Conservation (phyloP, 2,329 filamentous ascomycete species). For the Pestalotiopsis sp. region DNA sequence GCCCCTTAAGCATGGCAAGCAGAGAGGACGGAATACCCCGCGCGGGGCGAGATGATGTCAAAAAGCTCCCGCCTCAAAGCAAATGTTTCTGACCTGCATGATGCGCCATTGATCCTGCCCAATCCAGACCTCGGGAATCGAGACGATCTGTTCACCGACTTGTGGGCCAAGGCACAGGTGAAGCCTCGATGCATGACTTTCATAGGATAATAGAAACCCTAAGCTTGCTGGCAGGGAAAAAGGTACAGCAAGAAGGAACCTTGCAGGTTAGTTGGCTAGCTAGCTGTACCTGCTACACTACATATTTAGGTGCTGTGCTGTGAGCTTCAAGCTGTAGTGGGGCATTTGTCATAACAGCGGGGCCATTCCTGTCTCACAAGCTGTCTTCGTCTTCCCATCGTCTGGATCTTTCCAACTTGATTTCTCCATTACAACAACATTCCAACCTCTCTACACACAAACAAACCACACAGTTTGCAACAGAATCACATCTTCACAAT, state of each 20-base stretch:
- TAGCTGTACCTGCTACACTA: too few species aligned
- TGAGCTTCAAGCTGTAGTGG: not conserved
- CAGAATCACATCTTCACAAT: not conserved
- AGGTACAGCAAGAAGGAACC: not conserved
- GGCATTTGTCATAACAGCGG: not conserved
- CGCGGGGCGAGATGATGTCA: not conserved
- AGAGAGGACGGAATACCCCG: not conserved
- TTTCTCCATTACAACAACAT: not conserved
- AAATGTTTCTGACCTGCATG: not conserved
- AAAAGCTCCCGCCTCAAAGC: not conserved
- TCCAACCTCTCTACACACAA: not conserved
- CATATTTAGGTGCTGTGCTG: too few species aligned
- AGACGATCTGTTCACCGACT: not conserved
- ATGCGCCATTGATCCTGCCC: not conserved
- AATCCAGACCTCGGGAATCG: not conserved
- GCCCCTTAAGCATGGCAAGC: not conserved
- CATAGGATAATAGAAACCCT: not conserved
- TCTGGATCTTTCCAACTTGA: not conserved
- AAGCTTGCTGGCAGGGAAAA: not conserved
- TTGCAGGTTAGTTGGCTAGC: not conserved
- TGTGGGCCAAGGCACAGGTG: not conserved
- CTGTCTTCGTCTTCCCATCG: not conserved
- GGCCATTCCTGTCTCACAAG: not conserved
- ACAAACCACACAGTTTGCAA: not conserved
- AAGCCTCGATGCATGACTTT: not conserved